phyloP scores from a whole-genome alignment of 108 stramenopile genomes.

The Halocafeteria seosinensis region DNA sequence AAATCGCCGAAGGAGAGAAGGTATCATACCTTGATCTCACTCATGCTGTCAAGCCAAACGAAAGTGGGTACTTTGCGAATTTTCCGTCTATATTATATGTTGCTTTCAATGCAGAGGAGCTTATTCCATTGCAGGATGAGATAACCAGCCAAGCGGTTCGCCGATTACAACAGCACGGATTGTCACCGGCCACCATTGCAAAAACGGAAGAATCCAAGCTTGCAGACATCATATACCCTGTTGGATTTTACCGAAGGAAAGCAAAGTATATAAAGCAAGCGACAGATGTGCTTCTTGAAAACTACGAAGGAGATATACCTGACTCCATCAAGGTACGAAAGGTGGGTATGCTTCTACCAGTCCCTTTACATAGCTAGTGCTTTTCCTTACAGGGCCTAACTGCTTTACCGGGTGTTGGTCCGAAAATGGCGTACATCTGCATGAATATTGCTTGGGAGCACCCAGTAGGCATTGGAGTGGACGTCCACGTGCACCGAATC shows the following conservation, averaged over 20 bases:
- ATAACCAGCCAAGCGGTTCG: not conserved
- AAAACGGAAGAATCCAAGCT: not conserved
- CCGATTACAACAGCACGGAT: not conserved
- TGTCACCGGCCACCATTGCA: not conserved
- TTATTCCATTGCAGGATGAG: too few species aligned
- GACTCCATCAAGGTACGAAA: too few species aligned
- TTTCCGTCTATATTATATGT: too few species aligned
- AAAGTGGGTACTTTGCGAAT: too few species aligned
- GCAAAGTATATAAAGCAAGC: not conserved
- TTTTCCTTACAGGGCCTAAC: not conserved
- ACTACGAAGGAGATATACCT: conserved; percentile 5
- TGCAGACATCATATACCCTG: not conserved
- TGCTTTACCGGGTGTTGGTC: conserved; percentile 1
- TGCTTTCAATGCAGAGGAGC: too few species aligned
- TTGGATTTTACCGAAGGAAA: conserved; percentile 10
- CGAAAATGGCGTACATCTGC: conserved; percentile 1
- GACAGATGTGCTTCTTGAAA: not conserved
- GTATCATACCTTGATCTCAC: not conserved
- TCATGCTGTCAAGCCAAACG: conserved; percentile 10
- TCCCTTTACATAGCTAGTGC: too few species aligned
- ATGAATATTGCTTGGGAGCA: not conserved
- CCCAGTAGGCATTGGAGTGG: conserved; percentile 2
- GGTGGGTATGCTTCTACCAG: too few species aligned
- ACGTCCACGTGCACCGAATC: conserved; percentile 6
- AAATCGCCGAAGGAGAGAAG: not conserved